A percentile compares a stretch with the other conserved stretches of the same genome.
Evolutionary conservation across 345 rosid genomes (phyloP).

Genomic region (Diplotaxis tenuifolia): DNA sequence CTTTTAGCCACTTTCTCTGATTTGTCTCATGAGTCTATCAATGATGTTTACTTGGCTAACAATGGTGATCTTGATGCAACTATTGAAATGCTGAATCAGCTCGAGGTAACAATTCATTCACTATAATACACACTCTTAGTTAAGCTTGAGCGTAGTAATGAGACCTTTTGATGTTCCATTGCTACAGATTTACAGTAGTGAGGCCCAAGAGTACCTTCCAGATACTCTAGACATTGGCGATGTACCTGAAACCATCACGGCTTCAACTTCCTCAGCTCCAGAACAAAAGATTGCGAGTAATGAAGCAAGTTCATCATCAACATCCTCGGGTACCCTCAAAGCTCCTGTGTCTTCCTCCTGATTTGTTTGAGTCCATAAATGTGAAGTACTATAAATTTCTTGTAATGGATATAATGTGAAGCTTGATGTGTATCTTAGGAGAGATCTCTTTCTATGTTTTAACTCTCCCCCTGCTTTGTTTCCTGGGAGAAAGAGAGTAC

Average conservation of each 20-base stretch:
- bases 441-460: constrained; percentile 5
- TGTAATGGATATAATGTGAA: constrained; percentile 29
- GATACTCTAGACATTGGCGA: constrained; percentile 87
- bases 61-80: constrained; percentile 73
- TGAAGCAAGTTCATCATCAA: constrained; percentile 46
- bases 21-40: constrained; percentile 67
- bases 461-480: constrained; percentile 6
- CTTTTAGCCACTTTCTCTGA: constrained; percentile 65
- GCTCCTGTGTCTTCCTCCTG: constrained; percentile 37
- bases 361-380: constrained; percentile 16
- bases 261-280: constrained; percentile 39
- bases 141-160: not conserved
- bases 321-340: constrained; percentile 51
- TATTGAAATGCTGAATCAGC: constrained; percentile 74
- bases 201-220: constrained; percentile 62
- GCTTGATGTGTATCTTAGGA: constrained; percentile 29
- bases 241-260: constrained; percentile 47
- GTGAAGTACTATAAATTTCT: not conserved
- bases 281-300: constrained; percentile 52
- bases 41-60: constrained; percentile 72
- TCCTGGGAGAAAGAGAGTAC: constrained; percentile 24
- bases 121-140: too few species aligned
- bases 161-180: not conserved
- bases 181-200: constrained; percentile 51
- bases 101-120: constrained; percentile 60